phyloP scores from a whole-genome alignment of 2,329 filamentous ascomycete species.

The Penicillium sp. region DNA sequence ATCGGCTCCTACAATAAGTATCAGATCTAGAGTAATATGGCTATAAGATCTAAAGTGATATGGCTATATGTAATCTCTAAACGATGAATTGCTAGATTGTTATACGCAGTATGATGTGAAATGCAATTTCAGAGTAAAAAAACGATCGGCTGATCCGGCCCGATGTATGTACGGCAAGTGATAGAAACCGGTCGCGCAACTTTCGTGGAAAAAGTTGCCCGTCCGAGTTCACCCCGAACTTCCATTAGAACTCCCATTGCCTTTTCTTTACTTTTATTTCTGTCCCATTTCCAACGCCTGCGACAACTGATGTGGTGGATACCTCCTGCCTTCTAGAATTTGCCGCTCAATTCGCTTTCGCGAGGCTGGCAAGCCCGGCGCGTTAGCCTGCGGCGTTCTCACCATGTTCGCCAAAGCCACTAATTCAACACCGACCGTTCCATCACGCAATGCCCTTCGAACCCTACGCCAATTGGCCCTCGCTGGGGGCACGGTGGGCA shows the following conservation, averaged over 20 bases:
- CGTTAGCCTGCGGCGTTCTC: slow-evolving; percentile 23
- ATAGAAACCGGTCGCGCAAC: slow-evolving; percentile 11
- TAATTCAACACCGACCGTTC: slow-evolving; percentile 31
- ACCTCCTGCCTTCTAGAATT: neutral
- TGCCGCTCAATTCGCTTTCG: slow-evolving; percentile 11
- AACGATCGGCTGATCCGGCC: slow-evolving; percentile 9
- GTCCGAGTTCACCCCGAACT: slow-evolving; percentile 12
- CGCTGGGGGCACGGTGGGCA: slow-evolving; percentile 37
- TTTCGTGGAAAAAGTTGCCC: slow-evolving; percentile 19
- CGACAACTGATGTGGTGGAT: neutral
- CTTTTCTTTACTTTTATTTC: neutral
- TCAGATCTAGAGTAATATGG: neutral
- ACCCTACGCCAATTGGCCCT: slow-evolving; percentile 35
- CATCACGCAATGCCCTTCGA: slow-evolving; percentile 44
- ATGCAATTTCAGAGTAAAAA: neutral
- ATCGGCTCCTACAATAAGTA: slow-evolving; percentile 3
- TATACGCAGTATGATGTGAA: neutral
- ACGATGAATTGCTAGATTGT: neutral
- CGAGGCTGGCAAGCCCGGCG: slow-evolving; percentile 19
- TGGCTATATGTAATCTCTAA: neutral
- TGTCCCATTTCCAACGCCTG: neutral
- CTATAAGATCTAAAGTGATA: neutral
- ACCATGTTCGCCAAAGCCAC: slow-evolving; percentile 33
- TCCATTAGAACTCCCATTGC: slow-evolving; percentile 8
- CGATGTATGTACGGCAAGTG: slow-evolving; percentile 6